phyloP scores from a whole-genome alignment of 257 asterid genomes.

The Plantago major region DNA sequence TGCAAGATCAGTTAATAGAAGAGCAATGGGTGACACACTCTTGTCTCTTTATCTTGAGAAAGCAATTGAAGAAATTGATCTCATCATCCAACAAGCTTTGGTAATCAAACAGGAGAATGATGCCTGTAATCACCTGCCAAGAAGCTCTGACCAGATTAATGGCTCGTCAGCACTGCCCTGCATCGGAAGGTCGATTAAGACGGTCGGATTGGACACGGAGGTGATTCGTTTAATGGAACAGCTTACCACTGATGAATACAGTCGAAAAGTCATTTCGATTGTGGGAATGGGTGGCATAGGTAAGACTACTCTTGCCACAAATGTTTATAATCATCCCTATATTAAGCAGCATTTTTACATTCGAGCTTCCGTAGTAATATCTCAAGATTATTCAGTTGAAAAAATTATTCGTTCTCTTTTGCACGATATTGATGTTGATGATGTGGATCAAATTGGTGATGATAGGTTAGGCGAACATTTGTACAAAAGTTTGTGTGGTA shows the following conservation, averaged over 20 bases:
- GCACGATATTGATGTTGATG: background rate
- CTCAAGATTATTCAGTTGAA: slow-evolving; percentile 1
- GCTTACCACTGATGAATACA: background rate
- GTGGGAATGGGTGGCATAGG: slow-evolving; percentile 22
- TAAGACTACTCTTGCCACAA: slow-evolving; percentile 15
- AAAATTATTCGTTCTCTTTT: background rate
- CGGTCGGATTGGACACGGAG: slow-evolving; percentile 5
- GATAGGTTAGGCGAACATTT: slow-evolving; percentile 11
- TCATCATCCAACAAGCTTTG: background rate
- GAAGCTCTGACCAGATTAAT: background rate
- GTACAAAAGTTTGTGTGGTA: slow-evolving; percentile 14
- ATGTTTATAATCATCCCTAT: background rate
- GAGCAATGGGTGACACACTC: too few species aligned
- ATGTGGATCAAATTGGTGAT: background rate
- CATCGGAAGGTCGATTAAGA: background rate
- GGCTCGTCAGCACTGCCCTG: background rate
- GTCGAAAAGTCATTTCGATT: background rate
- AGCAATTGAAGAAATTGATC: too few species aligned
- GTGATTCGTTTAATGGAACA: background rate
- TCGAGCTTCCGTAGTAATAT: slow-evolving; percentile 12
- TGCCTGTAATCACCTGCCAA: background rate
- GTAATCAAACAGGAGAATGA: background rate
- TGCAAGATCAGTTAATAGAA: too few species aligned
- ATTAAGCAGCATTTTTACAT: background rate
- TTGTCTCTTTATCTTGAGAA: too few species aligned